Evolutionary conservation across 73 alveolate genomes (phyloP).

Genomic region (Durusdinium trenchii): DNA sequence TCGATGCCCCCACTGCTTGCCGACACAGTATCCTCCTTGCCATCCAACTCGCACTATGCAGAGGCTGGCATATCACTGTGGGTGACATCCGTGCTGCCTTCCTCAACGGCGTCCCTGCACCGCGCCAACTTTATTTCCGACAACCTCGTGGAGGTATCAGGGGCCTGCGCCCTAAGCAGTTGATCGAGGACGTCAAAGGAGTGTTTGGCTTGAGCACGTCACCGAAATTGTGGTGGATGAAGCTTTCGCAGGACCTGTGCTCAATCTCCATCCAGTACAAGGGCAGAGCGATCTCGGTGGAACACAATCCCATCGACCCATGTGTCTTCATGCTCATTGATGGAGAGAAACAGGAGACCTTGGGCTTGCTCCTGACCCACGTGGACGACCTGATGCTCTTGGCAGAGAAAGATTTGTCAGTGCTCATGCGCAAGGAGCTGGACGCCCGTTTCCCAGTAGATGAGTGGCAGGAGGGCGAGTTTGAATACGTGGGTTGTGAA

Average conservation of each 20-base stretch:
- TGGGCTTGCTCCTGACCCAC: constrained; percentile 30
- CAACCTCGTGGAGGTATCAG: neutral
- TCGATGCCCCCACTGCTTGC: neutral
- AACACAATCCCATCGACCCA: constrained; percentile 34
- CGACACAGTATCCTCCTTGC: neutral
- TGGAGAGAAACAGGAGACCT: too few species aligned
- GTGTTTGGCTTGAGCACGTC: neutral
- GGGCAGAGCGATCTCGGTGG: neutral
- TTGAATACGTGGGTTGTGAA: constrained; percentile 19
- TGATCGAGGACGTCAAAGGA: neutral
- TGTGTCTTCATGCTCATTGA: neutral
- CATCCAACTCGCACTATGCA: neutral
- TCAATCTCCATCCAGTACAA: neutral
- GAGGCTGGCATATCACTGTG: neutral
- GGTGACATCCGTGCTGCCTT: constrained; percentile 16
- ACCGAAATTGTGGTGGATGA: constrained; percentile 23
- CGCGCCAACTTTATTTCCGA: neutral
- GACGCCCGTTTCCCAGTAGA: constrained; percentile 2
- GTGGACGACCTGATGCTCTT: constrained; percentile 25
- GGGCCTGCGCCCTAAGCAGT: neutral
- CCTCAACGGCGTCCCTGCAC: constrained; percentile 28
- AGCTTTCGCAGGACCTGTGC: neutral
- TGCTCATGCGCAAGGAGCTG: neutral
- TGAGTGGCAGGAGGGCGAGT: constrained; percentile 13
- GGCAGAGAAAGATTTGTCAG: neutral